These are phyloP conservation scores for Monilinia vaccinii-corymbosi DNA, from an alignment of 2,329 filamentous ascomycete species.

Conservation along the genomic window DNA sequence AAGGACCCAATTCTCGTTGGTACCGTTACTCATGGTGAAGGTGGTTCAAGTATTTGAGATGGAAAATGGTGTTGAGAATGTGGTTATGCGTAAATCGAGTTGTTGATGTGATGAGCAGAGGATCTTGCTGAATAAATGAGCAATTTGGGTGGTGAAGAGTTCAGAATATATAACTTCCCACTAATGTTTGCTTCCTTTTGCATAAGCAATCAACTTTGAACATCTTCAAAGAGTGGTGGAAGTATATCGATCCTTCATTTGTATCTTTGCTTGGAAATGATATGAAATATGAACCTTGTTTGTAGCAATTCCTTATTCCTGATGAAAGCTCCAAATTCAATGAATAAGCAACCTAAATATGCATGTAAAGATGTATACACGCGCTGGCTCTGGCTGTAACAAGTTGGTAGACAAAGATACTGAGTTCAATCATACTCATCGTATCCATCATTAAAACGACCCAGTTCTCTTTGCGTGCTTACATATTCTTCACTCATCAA, in stretches of 20 bases:
- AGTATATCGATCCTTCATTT: background rate
- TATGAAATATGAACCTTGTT: background rate
- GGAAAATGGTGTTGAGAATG: background rate
- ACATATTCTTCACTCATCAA: constrained; percentile 54
- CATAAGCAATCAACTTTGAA: background rate
- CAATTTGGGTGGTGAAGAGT: background rate
- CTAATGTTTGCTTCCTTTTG: background rate
- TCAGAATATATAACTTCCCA: background rate
- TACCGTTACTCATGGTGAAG: background rate
- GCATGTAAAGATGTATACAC: background rate
- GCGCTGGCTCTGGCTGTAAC: background rate
- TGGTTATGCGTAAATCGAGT: background rate
- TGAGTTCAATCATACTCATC: constrained; percentile 35
- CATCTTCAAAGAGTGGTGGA: background rate
- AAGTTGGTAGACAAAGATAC: background rate
- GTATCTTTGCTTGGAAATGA: background rate
- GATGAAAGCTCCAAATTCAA: background rate
- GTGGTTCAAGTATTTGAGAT: background rate
- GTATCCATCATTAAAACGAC: constrained; percentile 46
- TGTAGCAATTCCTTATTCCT: background rate
- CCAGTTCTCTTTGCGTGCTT: constrained; percentile 51
- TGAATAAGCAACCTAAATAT: background rate
- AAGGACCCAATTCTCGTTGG: background rate
- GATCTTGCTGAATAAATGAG: background rate
- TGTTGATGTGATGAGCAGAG: background rate